phyloP scores from a whole-genome alignment of 208 protist genomes.

The Angomonas desouzai region DNA sequence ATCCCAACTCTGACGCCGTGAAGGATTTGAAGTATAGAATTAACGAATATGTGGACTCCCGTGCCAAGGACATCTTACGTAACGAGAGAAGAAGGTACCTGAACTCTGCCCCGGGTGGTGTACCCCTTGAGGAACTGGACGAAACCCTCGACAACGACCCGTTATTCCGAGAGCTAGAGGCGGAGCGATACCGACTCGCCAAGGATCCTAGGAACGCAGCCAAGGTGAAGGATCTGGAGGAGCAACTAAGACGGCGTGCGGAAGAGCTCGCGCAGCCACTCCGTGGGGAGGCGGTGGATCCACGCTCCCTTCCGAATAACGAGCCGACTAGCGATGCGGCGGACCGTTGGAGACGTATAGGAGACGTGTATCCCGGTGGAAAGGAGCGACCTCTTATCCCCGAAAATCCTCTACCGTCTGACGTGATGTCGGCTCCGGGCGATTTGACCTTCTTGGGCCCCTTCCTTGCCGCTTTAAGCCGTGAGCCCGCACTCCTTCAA shows the following conservation, averaged over 20 bases:
- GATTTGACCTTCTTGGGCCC: slow-evolving; percentile 63
- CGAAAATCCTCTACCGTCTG: slow-evolving; percentile 10
- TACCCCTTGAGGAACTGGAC: slow-evolving; percentile 25
- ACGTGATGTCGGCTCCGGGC: slow-evolving; percentile 44
- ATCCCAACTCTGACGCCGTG: slow-evolving; percentile 15
- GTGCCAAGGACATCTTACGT: slow-evolving; percentile 25
- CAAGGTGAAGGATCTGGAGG: slow-evolving; percentile 29
- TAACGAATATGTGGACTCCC: slow-evolving; percentile 23
- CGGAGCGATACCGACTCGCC: slow-evolving; percentile 22
- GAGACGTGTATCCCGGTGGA: slow-evolving; percentile 68
- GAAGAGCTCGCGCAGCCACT: slow-evolving; percentile 22
- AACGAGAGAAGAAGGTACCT: slow-evolving; percentile 27
- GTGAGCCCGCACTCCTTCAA: slow-evolving; percentile 55
- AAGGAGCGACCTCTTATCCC: slow-evolving; percentile 31
- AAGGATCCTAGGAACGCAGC: slow-evolving; percentile 16
- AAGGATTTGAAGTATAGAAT: slow-evolving; percentile 23
- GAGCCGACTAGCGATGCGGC: slow-evolving; percentile 34
- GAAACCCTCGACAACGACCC: slow-evolving; percentile 22
- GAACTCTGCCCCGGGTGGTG: slow-evolving; percentile 14
- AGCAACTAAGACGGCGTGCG: slow-evolving; percentile 32
- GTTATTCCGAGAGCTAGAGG: slow-evolving; percentile 32
- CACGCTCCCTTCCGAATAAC: slow-evolving; percentile 10
- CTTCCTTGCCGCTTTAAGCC: slow-evolving; percentile 64
- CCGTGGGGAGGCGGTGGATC: slow-evolving; percentile 12
- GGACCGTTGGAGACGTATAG: slow-evolving; percentile 65